Evolutionary conservation across 495 filamentous ascomycete species (phyloP), one percentile per base, ranked within the genome.

Genomic region (Xylaria venustula): DNA sequence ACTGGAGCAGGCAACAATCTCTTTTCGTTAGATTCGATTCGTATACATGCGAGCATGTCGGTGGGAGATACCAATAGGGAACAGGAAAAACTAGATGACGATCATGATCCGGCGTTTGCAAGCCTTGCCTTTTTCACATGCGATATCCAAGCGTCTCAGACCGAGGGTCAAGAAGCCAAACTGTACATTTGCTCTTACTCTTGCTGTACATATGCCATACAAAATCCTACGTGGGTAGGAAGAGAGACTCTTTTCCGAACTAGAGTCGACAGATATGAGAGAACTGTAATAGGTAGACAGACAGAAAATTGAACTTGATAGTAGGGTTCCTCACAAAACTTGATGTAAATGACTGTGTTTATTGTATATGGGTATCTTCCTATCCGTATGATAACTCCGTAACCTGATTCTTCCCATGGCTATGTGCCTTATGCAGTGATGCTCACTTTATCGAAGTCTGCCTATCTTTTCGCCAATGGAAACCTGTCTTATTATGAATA

Each of bases 331-430:
- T 45, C n/a, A 15, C 7, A 22, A 11, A 14, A 58, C 30, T 14
- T 41, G 23, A 47, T 54, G 19, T 9, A 47, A 47, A 42, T 49
- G n/a, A 36, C 8, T 47, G 15, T 51, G 3, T 54, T 34, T 59
- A 40, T 30, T 48, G 44, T 64, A 47, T 50, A 46, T 61, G 64
- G 67, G 67, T 67, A 69, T 69, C 62, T 62, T 63, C n/a, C n/a
- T n/a, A n/a, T n/a, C 34, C 34, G 51, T 28, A 46, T 57, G 30
- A 51, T 32, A 28, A 54, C 51, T 26, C 54, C 41, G 45, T 64
- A 22, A 48, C 15, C 52, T 45, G 32, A 34, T 34, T 9, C 56
- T 47, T 45, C 32, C 46, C 45, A 56, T 41, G 41, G 23, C 4
- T 15, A 7, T 25, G 3, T 36, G 25, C 42, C 34, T 23, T 26